phyloP scores from a whole-genome alignment of 1,139 yeast genomes.

The Maudiozyma humilis region DNA sequence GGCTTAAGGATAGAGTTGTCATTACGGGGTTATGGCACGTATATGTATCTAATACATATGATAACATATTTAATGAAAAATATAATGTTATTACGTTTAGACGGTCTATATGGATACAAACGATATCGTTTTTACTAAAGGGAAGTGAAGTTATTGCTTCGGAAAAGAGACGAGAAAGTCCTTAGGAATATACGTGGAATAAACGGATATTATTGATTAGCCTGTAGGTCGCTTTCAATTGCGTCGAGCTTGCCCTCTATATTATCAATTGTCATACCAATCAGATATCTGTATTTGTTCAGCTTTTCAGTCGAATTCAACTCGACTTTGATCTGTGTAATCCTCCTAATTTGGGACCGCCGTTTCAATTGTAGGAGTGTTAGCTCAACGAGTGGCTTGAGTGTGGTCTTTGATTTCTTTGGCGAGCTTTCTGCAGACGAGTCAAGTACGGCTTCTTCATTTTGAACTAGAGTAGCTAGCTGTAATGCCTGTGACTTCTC shows the following conservation, averaged over 20 bases:
- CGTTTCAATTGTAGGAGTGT: conserved; percentile 48
- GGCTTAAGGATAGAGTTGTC: too few species aligned
- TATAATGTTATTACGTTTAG: too few species aligned
- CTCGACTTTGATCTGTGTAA: conserved; percentile 34
- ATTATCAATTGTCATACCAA: conserved; percentile 70
- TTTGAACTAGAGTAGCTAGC: conserved; percentile 48
- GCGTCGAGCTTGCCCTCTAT: conserved; percentile 66
- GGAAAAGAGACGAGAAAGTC: too few species aligned
- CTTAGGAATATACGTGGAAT: not conserved
- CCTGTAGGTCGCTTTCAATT: conserved; percentile 36
- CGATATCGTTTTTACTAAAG: too few species aligned
- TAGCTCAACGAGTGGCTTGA: conserved; percentile 32
- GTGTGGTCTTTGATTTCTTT: not conserved
- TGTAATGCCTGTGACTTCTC: conserved; percentile 54
- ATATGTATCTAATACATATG: too few species aligned
- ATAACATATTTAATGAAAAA: too few species aligned
- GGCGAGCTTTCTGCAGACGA: not conserved
- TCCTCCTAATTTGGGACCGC: conserved; percentile 36
- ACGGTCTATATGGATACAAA: too few species aligned
- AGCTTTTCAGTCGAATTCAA: conserved; percentile 41
- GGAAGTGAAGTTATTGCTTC: too few species aligned
- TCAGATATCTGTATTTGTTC: conserved; percentile 71
- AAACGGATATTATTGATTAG: conserved; percentile 5
- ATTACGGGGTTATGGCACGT: too few species aligned
- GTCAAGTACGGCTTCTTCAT: conserved; percentile 15